Evolutionary conservation across 2,329 filamentous ascomycete species (phyloP).

Genomic region (Diplocarpon mali): DNA sequence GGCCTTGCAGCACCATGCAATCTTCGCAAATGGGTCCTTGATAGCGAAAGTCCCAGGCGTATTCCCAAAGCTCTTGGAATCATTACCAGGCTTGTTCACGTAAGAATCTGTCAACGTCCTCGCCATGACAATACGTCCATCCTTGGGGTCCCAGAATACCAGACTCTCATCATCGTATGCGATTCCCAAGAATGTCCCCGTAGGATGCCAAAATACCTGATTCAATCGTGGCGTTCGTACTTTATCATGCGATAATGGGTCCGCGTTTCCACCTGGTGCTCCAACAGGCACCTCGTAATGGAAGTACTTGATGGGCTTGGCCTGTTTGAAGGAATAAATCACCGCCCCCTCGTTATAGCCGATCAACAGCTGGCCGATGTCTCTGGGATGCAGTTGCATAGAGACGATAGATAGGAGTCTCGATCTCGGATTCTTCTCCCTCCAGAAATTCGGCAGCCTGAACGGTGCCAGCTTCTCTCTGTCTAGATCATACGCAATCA

Average conservation of each 20-base stretch:
- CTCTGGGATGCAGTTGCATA: slow-evolving; percentile 77
- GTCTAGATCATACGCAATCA: slow-evolving; percentile 89
- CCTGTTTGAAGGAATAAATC: slow-evolving; percentile 91
- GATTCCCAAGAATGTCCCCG: slow-evolving; percentile 36
- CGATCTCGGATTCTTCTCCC: slow-evolving; percentile 55
- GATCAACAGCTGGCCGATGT: slow-evolving; percentile 83
- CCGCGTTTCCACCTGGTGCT: slow-evolving; percentile 62
- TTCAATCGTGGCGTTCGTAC: slow-evolving; percentile 63
- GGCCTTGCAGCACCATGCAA: slow-evolving; percentile 88
- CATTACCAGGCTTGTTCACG: slow-evolving; percentile 53
- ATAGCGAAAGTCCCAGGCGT: slow-evolving; percentile 41
- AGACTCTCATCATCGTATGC: slow-evolving; percentile 60
- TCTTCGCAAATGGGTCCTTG: slow-evolving; percentile 64
- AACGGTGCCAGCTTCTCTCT: slow-evolving; percentile 66
- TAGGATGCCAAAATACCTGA: slow-evolving; percentile 89
- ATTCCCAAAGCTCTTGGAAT: slow-evolving; percentile 30
- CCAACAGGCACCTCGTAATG: slow-evolving; percentile 73
- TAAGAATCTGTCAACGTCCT: slow-evolving; percentile 66
- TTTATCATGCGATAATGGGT: slow-evolving; percentile 49
- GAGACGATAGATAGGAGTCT: slow-evolving; percentile 58
- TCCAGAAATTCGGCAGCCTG: slow-evolving; percentile 80
- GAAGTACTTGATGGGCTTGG: slow-evolving; percentile 65
- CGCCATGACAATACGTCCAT: slow-evolving; percentile 74
- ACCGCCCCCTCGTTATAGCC: slow-evolving; percentile 84
- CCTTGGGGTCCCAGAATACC: slow-evolving; percentile 89